phyloP scores from a whole-genome alignment of 306 rosid genomes.

The Vicia sativa region DNA sequence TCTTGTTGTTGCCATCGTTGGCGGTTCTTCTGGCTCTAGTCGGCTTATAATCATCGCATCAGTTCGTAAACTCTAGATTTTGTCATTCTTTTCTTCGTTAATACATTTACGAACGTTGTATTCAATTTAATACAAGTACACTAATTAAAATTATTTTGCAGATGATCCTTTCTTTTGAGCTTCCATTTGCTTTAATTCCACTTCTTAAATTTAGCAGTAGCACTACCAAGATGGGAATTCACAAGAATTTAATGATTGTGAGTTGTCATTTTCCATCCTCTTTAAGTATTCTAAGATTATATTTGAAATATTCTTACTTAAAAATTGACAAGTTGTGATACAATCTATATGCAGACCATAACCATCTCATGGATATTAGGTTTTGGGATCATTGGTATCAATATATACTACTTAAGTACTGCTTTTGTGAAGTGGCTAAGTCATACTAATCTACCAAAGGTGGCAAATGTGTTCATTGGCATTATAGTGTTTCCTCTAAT shows the following conservation, averaged over 20 bases:
- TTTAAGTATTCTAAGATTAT: neutral
- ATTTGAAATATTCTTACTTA: neutral
- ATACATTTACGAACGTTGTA: neutral
- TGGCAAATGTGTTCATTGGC: slow-evolving; percentile 65
- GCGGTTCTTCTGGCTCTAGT: slow-evolving; percentile 51
- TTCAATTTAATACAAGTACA: neutral
- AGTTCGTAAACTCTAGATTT: slow-evolving; percentile 44
- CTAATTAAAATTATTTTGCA: slow-evolving; percentile 40
- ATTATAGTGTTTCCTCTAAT: slow-evolving; percentile 77
- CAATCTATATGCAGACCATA: slow-evolving; percentile 52
- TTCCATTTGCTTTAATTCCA: slow-evolving; percentile 86
- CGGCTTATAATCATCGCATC: slow-evolving; percentile 67
- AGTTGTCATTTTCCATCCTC: slow-evolving; percentile 18
- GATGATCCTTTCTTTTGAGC: slow-evolving; percentile 94
- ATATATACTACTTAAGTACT: slow-evolving; percentile 77
- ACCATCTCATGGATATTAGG: slow-evolving; percentile 77
- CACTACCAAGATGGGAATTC: slow-evolving; percentile 82
- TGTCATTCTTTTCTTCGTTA: neutral
- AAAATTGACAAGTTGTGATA: slow-evolving; percentile 12
- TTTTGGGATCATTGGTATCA: slow-evolving; percentile 65
- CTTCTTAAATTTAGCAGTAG: slow-evolving; percentile 90
- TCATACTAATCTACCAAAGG: slow-evolving; percentile 63
- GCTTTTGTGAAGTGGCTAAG: slow-evolving; percentile 72
- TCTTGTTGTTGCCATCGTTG: slow-evolving; percentile 71
- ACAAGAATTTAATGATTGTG: slow-evolving; percentile 63